phyloP scores from a whole-genome alignment of 768 basidiomycete genomes.

The Boletus coccyginus region DNA sequence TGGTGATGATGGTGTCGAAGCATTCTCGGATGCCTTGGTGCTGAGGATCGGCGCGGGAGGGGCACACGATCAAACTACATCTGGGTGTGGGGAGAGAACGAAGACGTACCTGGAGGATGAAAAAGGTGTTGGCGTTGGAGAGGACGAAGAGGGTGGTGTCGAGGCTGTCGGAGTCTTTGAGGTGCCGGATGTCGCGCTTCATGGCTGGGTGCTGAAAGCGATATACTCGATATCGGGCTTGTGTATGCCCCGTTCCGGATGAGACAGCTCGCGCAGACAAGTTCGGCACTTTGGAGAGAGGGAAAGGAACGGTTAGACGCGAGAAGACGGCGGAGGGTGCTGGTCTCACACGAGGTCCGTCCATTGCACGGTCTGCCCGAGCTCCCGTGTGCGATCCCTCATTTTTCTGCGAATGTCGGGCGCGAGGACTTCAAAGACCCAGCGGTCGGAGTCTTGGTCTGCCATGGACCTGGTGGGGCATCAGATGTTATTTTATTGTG shows the following conservation, averaged over 20 bases:
- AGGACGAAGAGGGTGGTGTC: slow-evolving; percentile 81
- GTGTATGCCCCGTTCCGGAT: slow-evolving; percentile 61
- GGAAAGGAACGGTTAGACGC: not conserved
- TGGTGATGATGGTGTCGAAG: slow-evolving; percentile 77
- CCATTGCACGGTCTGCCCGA: slow-evolving; percentile 61
- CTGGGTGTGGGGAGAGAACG: not conserved
- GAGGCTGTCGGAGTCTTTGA: slow-evolving; percentile 63
- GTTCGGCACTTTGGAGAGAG: slow-evolving; percentile 48
- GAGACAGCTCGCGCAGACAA: slow-evolving; percentile 61
- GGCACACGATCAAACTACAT: too few relatives aligned
- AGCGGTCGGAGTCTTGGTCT: slow-evolving; percentile 97
- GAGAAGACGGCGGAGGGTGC: not conserved
- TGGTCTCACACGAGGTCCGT: slow-evolving; percentile 86
- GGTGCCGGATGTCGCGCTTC: slow-evolving; percentile 75
- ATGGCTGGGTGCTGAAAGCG: slow-evolving; percentile 87
- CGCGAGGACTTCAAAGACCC: slow-evolving; percentile 85
- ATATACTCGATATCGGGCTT: slow-evolving; percentile 67
- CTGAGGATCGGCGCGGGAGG: too few relatives aligned
- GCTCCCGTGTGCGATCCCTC: slow-evolving; percentile 35
- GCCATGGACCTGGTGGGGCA: slow-evolving; percentile 67
- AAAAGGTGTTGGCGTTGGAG: slow-evolving; percentile 51
- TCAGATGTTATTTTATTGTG: not conserved
- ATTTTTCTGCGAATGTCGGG: slow-evolving; percentile 83
- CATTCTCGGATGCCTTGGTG: slow-evolving; percentile 65
- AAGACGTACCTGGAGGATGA: slow-evolving; percentile 64